Percentiles rank a stretch among this genome's conserved stretches.
Evolutionary conservation across 2,329 filamentous ascomycete species (phyloP).

Genomic region (Ceratocystis cubensis): DNA sequence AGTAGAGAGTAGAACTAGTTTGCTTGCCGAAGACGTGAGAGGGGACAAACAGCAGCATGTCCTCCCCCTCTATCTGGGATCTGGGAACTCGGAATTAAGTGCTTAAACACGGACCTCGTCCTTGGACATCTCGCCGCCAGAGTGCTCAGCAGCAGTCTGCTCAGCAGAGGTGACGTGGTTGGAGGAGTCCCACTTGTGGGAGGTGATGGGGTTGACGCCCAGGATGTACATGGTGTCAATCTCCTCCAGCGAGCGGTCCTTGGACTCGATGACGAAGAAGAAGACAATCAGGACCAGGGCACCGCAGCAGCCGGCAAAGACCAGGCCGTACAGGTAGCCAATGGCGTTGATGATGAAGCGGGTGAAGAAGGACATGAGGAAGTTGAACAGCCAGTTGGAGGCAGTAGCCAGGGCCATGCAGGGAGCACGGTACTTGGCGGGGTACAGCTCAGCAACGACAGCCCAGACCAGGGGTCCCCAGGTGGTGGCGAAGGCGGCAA

Average conservation of each 20-base stretch:
- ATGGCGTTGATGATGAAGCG: constrained; percentile 61
- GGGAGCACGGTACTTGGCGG: constrained; percentile 41
- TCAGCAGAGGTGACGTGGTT: constrained; percentile 19
- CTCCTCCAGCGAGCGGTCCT: constrained; percentile 60
- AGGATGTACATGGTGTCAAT: constrained; percentile 63
- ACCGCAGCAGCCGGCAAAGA: constrained; percentile 57
- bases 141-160: constrained; percentile 20
- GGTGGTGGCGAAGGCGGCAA: constrained; percentile 53
- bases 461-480: constrained; percentile 61
- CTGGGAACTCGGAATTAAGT: background rate
- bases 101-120: constrained; percentile 19
- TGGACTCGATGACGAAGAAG: constrained; percentile 64
- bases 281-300: constrained; percentile 53
- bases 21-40: background rate
- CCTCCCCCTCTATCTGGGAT: background rate
- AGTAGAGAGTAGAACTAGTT: background rate
- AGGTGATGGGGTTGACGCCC: constrained; percentile 38
- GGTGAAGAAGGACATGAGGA: constrained; percentile 45
- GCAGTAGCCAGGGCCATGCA: constrained; percentile 46
- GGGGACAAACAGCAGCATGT: background rate
- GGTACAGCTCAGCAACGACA: constrained; percentile 52
- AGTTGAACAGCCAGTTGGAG: constrained; percentile 55
- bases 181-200: constrained; percentile 29
- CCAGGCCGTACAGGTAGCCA: constrained; percentile 56
- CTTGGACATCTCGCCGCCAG: constrained; percentile 19